Conservation (phyloP, 1,139 yeast genomes). For the Hyphopichia wangnamkhiaoensis region DNA sequence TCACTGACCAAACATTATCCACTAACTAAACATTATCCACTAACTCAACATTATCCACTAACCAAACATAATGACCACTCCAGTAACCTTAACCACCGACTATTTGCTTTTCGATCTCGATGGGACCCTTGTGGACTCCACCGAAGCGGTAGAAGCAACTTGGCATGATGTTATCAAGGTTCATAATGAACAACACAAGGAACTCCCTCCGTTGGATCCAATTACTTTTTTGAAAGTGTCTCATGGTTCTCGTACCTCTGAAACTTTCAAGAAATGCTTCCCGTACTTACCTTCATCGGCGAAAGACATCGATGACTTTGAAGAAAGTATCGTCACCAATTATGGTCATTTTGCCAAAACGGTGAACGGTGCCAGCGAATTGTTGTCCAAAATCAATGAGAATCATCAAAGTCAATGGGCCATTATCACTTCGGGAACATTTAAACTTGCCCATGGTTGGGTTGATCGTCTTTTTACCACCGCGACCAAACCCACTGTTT, state of each 20-base stretch:
- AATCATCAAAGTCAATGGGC: constrained; percentile 16
- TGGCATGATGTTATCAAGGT: constrained; percentile 16
- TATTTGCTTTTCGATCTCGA: constrained; percentile 20
- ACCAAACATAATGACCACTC: neutral
- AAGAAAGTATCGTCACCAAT: constrained; percentile 14
- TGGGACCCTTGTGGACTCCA: constrained; percentile 24
- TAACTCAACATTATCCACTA: no score
- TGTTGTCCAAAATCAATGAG: constrained; percentile 13
- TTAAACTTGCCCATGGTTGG: constrained; percentile 20
- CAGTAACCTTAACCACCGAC: constrained; percentile 2
- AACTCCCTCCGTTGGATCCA: constrained; percentile 10
- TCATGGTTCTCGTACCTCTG: constrained; percentile 21
- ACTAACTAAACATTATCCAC: no score
- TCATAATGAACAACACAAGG: constrained; percentile 15
- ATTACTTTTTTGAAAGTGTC: constrained; percentile 13
- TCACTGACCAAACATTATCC: neutral
- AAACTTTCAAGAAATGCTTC: constrained; percentile 15
- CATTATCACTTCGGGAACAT: constrained; percentile 22
- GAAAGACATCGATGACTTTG: constrained; percentile 16
- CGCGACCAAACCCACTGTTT: constrained; percentile 15
- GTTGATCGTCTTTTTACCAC: constrained; percentile 13
- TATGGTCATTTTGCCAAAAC: constrained; percentile 19
- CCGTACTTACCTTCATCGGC: constrained; percentile 12
- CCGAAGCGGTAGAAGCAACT: constrained; percentile 19
- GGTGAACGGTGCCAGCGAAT: constrained; percentile 14